Evolutionary conservation across 257 asterid species (phyloP).

Genomic region (Plantago ovata): DNA sequence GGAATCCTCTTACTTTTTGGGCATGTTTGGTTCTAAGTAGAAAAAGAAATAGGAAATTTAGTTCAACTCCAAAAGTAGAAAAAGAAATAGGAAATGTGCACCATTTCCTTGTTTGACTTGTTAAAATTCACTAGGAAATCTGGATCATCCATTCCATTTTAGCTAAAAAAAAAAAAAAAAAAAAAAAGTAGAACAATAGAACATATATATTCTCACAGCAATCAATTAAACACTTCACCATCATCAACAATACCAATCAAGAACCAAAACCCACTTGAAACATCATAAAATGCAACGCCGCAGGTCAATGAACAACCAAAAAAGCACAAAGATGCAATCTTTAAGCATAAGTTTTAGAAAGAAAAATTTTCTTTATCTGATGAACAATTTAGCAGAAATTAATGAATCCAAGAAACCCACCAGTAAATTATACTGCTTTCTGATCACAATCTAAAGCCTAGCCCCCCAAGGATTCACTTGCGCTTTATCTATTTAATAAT

Average conservation of each 20-base stretch:
- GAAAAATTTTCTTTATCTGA: not conserved
- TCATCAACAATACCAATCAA: slow-evolving; percentile 21
- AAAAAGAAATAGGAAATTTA: too few species aligned
- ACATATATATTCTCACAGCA: too few species aligned
- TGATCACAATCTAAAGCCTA: slow-evolving; percentile 20
- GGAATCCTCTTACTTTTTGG: too few species aligned
- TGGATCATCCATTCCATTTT: too few species aligned
- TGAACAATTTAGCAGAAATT: not conserved
- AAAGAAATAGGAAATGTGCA: too few species aligned
- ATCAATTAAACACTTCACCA: slow-evolving; percentile 16
- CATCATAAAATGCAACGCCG: slow-evolving; percentile 17
- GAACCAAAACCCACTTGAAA: slow-evolving; percentile 7
- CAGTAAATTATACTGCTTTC: slow-evolving; percentile 29
- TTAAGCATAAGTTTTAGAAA: slow-evolving; percentile 8
- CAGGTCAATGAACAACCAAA: slow-evolving; percentile 22
- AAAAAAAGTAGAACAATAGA: too few species aligned
- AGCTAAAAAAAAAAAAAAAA: too few species aligned
- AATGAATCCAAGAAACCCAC: slow-evolving; percentile 27
- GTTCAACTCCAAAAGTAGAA: too few species aligned
- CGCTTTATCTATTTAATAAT: not conserved
- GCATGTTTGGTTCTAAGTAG: too few species aligned
- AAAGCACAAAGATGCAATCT: slow-evolving; percentile 16
- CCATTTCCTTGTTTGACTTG: too few species aligned
- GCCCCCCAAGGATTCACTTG: slow-evolving; percentile 12
- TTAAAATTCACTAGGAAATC: too few species aligned